Evolutionary conservation across 352 stramenopile genomes (phyloP), one percentile per base, ranked within the genome.

Genomic region (Peronospora destructor): DNA sequence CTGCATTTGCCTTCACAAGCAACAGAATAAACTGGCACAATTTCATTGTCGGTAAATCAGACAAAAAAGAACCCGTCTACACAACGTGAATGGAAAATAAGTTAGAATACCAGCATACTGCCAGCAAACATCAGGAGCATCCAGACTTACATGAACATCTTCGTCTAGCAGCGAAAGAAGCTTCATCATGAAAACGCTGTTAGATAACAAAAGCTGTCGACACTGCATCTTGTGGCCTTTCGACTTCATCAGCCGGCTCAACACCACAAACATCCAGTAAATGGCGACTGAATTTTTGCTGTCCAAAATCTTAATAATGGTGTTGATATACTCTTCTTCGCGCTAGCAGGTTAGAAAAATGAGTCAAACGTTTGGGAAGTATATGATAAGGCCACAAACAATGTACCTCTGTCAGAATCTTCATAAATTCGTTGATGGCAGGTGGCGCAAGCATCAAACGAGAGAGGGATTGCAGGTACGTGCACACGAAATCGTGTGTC

Each of bases 401-500:
- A 45, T 55, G 23, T 71, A 90, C 79, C 68, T 91, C 80, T 13
- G 71, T 69, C 28, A 93, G 56, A 45, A 91, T 84, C 28, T 71
- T 64, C 34, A 93, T 61, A 38, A 91, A 83, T 35, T 87, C 74
- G 34, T 82, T 87, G 44, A 86, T 86, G 4, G 76, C 76, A 44
- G 73, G 60, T 7, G 79, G 71, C 0, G 75, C 71, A 33, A 85
- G 53, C 6, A 79, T 62, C 25, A 93, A 50, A 4, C 83, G 77
- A 49, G 88, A 87, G 14, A 93, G 53, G 4, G 72, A 77, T 38
- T 91, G 77, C 10, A 93, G 53, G 25, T 93, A 93, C 2, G 78
- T 87, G 16, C 53, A 56, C 9, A 91, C 55, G 46, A 87, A 91
- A 12, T 77, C 64, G 21, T 91, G 80, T 2, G 53, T 67, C 3